Evolutionary conservation across 768 basidiomycete genomes (phyloP).

Genomic region (Crepidotus variabilis): DNA sequence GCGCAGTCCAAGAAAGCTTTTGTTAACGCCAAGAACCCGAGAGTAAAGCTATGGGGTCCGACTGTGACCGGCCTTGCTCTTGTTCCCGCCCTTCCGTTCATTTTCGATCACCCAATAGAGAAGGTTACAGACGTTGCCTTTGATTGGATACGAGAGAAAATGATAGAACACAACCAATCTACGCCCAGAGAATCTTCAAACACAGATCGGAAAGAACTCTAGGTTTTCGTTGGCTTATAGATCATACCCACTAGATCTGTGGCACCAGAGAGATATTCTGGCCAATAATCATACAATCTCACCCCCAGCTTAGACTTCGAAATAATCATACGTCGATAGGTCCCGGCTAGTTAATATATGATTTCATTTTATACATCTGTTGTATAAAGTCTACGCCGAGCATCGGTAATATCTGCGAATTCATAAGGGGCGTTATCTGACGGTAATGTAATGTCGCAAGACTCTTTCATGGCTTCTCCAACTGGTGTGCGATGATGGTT

Average conservation of each 20-base stretch:
- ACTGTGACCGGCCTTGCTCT: slow-evolving; percentile 70
- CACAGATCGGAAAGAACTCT: slow-evolving; percentile 26
- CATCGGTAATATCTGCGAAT: too few species aligned
- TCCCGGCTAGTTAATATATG: too few species aligned
- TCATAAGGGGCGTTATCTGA: too few species aligned
- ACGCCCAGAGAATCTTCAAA: slow-evolving; percentile 11
- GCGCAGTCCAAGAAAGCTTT: slow-evolving; percentile 69
- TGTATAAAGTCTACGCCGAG: too few species aligned
- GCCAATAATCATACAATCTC: too few species aligned
- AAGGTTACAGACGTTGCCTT: slow-evolving; percentile 62
- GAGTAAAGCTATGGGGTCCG: slow-evolving; percentile 70
- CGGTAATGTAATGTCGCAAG: too few species aligned
- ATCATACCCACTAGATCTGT: not conserved
- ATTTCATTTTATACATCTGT: too few species aligned
- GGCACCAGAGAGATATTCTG: too few species aligned
- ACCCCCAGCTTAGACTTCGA: too few species aligned
- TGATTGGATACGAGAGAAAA: slow-evolving; percentile 61
- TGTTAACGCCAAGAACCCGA: slow-evolving; percentile 50
- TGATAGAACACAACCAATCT: slow-evolving; percentile 35
- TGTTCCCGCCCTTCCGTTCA: slow-evolving; percentile 69
- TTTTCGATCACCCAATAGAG: slow-evolving; percentile 82
- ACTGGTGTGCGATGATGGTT: too few species aligned
- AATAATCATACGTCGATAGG: too few species aligned
- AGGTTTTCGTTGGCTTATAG: slow-evolving; percentile 5
- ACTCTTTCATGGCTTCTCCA: too few species aligned